Conservation (phyloP, 306 rosid species). For the Cucurbita pepo region DNA sequence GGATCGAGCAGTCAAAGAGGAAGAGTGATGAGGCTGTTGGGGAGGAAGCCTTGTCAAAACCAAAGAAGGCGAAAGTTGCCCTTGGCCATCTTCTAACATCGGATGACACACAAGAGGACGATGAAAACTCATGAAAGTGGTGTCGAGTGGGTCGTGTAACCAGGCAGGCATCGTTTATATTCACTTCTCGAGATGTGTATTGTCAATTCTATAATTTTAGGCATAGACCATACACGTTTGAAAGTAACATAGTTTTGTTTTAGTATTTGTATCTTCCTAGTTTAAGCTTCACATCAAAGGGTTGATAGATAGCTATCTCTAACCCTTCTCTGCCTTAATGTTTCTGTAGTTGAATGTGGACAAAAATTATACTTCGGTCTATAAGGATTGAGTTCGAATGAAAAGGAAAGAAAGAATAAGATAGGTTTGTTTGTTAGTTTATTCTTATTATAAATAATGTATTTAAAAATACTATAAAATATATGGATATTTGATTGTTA, state of each 20-base stretch:
- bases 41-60: slow-evolving; percentile 25
- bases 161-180: neutral
- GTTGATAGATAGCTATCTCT: neutral
- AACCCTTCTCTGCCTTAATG: too few relatives aligned
- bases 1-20: slow-evolving; percentile 37
- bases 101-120: slow-evolving; percentile 53
- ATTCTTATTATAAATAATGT: too few relatives aligned
- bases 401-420: too few relatives aligned
- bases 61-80: slow-evolving; percentile 41
- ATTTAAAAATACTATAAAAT: too few relatives aligned
- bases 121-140: slow-evolving; percentile 9
- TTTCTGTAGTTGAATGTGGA: too few relatives aligned
- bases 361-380: too few relatives aligned
- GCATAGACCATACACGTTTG: neutral
- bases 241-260: neutral
- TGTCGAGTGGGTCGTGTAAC: neutral
- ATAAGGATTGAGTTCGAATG: too few relatives aligned
- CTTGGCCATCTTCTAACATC: slow-evolving; percentile 56
- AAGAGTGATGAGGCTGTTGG: slow-evolving; percentile 29
- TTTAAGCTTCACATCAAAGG: neutral
- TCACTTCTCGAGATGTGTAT: neutral
- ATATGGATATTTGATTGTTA: too few relatives aligned
- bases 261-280: neutral
- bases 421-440: too few relatives aligned
- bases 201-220: neutral